Evolutionary conservation across 1,139 yeast genomes (phyloP).

Genomic region (Saccharomycopsis crataegensis): DNA sequence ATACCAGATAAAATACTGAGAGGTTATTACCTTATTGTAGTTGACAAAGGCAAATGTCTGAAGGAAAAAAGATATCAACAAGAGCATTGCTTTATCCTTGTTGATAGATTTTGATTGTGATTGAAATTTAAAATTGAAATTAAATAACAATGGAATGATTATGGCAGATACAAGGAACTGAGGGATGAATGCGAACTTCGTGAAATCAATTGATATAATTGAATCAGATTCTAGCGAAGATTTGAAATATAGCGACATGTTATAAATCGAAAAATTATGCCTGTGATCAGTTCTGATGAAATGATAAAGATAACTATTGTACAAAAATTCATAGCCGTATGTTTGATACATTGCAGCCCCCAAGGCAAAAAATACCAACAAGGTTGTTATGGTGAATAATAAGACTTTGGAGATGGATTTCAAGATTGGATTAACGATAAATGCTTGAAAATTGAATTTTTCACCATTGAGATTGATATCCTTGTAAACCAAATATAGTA

Average conservation of each 20-base stretch:
- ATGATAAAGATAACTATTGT: conserved; percentile 79
- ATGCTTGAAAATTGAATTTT: neutral
- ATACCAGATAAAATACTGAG: conserved; percentile 20
- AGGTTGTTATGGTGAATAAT: conserved; percentile 35
- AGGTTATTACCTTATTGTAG: conserved; percentile 20
- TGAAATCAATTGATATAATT: conserved; percentile 23
- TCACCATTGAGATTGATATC: conserved; percentile 1
- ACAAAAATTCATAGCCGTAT: conserved; percentile 72
- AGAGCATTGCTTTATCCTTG: neutral
- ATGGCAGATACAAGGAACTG: conserved; percentile 59
- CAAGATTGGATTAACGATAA: neutral
- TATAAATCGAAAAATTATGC: conserved; percentile 88
- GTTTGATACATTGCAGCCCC: conserved; percentile 53
- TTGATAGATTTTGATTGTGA: neutral
- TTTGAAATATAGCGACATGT: conserved; percentile 61
- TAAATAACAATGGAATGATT: conserved; percentile 71
- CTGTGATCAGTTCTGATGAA: conserved; percentile 81
- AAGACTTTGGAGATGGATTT: conserved; percentile 31
- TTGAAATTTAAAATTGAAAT: conserved; percentile 33
- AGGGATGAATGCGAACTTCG: conserved; percentile 69
- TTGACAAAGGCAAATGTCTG: conserved; percentile 21
- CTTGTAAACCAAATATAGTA: conserved; percentile 23
- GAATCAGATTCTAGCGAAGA: conserved; percentile 29
- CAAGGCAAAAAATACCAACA: conserved; percentile 38
- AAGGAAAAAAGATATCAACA: conserved; percentile 11